Percentiles rank a stretch among this genome's conserved stretches.
Conservation (phyloP, 2,329 filamentous ascomycete species). For the Epichloe coenophiala region DNA sequence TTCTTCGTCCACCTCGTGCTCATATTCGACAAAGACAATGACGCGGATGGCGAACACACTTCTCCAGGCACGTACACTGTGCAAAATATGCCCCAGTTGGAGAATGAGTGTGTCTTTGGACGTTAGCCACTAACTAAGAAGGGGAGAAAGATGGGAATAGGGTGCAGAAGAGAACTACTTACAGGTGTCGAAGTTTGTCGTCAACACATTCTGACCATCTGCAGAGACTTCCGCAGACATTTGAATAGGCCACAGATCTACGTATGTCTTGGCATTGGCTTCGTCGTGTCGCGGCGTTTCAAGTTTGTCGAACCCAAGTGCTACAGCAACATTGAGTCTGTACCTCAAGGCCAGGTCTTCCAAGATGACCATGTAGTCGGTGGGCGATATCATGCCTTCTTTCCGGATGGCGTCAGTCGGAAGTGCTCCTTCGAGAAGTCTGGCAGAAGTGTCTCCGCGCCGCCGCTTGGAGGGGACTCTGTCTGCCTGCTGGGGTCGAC, state of each 20-base stretch:
- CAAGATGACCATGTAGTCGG: constrained; percentile 67
- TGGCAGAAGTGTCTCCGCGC: constrained; percentile 40
- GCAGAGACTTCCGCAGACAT: constrained; percentile 75
- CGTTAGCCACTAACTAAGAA: too few species aligned
- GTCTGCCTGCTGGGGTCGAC: constrained; percentile 18
- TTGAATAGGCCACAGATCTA: constrained; percentile 85
- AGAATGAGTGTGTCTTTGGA: constrained; percentile 58
- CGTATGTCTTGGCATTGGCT: constrained; percentile 56
- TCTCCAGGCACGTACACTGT: constrained; percentile 71
- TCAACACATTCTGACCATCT: constrained; percentile 54
- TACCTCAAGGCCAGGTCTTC: constrained; percentile 69
- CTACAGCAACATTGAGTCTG: constrained; percentile 73
- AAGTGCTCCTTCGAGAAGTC: constrained; percentile 42
- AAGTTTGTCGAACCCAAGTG: constrained; percentile 64
- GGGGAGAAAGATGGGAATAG: background rate
- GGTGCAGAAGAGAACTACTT: constrained; percentile 19
- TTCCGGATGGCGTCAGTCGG: constrained; percentile 58
- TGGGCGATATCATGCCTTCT: constrained; percentile 54
- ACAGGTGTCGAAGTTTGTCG: constrained; percentile 87
- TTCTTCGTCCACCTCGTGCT: constrained; percentile 71
- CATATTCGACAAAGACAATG: constrained; percentile 80
- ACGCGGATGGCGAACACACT: constrained; percentile 60
- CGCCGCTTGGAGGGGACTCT: constrained; percentile 18
- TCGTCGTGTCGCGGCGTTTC: constrained; percentile 54
- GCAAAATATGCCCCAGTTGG: constrained; percentile 72